Conservation (phyloP, 306 rosid species). For the Cicer chorassanicum region DNA sequence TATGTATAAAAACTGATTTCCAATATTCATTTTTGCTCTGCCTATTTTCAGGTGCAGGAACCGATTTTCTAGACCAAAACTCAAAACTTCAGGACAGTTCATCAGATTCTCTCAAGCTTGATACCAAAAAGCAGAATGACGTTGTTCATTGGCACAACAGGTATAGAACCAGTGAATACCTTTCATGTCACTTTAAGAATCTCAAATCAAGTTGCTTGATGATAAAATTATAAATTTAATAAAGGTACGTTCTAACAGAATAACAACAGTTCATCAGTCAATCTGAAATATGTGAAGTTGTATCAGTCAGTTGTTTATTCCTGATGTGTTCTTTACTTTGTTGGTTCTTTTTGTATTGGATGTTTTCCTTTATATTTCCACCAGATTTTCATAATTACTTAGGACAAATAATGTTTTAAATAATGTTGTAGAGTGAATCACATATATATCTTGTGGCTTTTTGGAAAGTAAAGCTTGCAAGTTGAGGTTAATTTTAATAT, state of each 20-base stretch:
- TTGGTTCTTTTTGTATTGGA: background rate
- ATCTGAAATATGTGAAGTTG: slow-evolving; percentile 11
- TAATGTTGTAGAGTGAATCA: slow-evolving; percentile 26
- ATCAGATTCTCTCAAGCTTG: slow-evolving; percentile 70
- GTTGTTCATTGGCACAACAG: slow-evolving; percentile 91
- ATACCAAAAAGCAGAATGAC: slow-evolving; percentile 78
- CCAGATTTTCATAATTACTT: slow-evolving; percentile 3
- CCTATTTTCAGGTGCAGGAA: slow-evolving; percentile 48
- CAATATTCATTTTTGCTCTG: background rate
- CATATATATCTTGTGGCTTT: slow-evolving; percentile 13
- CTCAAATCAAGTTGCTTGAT: slow-evolving; percentile 20
- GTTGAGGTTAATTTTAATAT: slow-evolving; percentile 42
- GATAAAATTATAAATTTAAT: background rate
- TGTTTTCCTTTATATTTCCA: slow-evolving; percentile 24
- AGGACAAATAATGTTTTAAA: background rate
- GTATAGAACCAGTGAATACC: slow-evolving; percentile 48
- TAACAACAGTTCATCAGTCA: slow-evolving; percentile 10
- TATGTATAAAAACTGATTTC: background rate
- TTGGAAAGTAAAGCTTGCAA: slow-evolving; percentile 29
- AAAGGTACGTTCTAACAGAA: background rate
- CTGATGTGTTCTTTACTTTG: background rate
- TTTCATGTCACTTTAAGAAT: slow-evolving; percentile 27
- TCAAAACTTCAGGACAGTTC: slow-evolving; percentile 66
- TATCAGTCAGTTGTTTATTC: background rate
- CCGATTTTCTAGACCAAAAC: slow-evolving; percentile 72